These are phyloP conservation scores for Amborella trichopoda DNA, from an alignment of 164 flowering plant species.

Conservation along the genomic window DNA sequence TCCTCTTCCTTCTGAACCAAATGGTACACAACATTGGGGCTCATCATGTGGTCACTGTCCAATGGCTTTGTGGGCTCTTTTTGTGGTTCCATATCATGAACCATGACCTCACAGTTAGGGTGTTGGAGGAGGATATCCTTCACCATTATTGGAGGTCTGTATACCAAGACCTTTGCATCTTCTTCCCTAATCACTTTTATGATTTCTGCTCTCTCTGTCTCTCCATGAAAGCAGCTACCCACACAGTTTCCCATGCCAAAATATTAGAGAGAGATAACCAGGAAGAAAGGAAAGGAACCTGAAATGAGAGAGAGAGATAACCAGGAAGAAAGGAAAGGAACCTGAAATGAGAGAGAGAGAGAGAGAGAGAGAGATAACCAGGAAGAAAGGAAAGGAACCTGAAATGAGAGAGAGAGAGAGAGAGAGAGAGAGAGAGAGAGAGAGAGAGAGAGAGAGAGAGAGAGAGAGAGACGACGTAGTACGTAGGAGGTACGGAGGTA, in stretches of 20 bases:
- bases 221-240: background rate
- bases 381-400: no score
- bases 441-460: background rate
- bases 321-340: background rate
- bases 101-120: background rate
- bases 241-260: background rate
- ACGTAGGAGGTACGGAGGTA: no score
- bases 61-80: background rate
- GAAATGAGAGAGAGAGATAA: background rate
- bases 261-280: no score
- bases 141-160: background rate
- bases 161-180: background rate
- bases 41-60: background rate
- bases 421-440: background rate
- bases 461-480: background rate
- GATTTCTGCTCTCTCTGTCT: background rate
- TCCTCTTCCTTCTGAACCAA: background rate
- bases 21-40: background rate
- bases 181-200: background rate
- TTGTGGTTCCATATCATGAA: background rate
- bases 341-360: no score
- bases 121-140: background rate
- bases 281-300: background rate
- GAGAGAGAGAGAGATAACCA: no score
- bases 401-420: conserved; percentile 1